Evolutionary conservation across 2,329 filamentous ascomycete species (phyloP).

Genomic region (Phyllosticta citribraziliensis): DNA sequence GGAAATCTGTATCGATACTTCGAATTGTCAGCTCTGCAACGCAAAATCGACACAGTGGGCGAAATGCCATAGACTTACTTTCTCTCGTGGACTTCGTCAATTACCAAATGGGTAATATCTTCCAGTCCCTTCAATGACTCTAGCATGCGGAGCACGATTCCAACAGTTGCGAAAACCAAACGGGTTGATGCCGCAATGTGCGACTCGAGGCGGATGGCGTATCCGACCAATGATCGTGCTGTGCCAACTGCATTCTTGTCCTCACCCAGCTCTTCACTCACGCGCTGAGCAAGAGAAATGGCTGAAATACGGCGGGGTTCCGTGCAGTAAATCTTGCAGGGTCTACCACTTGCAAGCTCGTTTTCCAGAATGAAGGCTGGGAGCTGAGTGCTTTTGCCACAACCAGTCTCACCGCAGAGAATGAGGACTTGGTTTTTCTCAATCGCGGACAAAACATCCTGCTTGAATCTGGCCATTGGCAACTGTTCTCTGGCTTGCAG

Average conservation of each 20-base stretch:
- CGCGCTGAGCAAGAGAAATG: slow-evolving; percentile 82
- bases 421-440: slow-evolving; percentile 79
- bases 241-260: slow-evolving; percentile 73
- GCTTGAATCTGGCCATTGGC: slow-evolving; percentile 79
- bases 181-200: slow-evolving; percentile 74
- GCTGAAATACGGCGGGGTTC: slow-evolving; percentile 93
- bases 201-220: slow-evolving; percentile 86
- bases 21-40: slow-evolving; percentile 11
- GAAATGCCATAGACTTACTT: slow-evolving; percentile 25
- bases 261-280: slow-evolving; percentile 92
- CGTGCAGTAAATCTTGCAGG: slow-evolving; percentile 90
- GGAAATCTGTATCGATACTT: slow-evolving; percentile 88
- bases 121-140: slow-evolving; percentile 77
- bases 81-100: slow-evolving; percentile 97
- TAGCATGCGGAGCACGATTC: slow-evolving; percentile 97
- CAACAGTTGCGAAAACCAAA: slow-evolving; percentile 76
- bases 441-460: slow-evolving; percentile 67
- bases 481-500: slow-evolving; percentile 65
- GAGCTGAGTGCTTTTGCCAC: slow-evolving; percentile 96
- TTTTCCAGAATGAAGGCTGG: slow-evolving; percentile 88
- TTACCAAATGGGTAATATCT: slow-evolving; percentile 84
- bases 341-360: slow-evolving; percentile 66
- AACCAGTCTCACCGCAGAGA: slow-evolving; percentile 92
- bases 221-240: slow-evolving; percentile 74
- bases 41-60: neutral